Conservation (phyloP, 805 yeast species). For the Tetrapisispora taiwanensis region DNA sequence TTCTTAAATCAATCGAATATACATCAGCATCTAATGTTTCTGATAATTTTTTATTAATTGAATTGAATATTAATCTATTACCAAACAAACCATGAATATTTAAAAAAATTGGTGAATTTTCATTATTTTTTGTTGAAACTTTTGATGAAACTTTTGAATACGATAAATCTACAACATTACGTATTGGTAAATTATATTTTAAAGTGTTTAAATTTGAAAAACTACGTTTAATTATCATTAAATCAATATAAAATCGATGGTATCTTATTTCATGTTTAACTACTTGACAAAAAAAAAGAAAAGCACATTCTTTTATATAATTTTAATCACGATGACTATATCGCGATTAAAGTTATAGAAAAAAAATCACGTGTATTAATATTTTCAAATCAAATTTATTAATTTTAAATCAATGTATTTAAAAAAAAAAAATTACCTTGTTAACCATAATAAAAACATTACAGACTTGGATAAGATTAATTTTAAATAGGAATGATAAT, state of each 20-base stretch:
- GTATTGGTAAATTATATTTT: not conserved
- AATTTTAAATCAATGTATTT: no score
- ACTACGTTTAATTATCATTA: not conserved
- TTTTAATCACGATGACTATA: no score
- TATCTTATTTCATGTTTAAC: no score
- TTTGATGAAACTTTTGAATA: not conserved
- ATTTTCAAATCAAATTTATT: no score
- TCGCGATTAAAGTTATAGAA: no score
- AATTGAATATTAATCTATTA: slow-evolving; percentile 34
- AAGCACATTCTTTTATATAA: no score
- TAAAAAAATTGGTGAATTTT: slow-evolving; percentile 35
- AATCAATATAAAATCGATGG: not conserved
- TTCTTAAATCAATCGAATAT: slow-evolving; percentile 41
- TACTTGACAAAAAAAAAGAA: no score
- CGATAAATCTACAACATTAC: not conserved
- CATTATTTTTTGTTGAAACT: not conserved
- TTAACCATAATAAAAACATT: no score
- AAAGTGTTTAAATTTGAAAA: not conserved
- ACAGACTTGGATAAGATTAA: no score
- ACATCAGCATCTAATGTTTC: slow-evolving; percentile 27
- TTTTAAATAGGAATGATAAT: no score
- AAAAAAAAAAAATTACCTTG: no score
- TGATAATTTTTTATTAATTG: slow-evolving; percentile 31
- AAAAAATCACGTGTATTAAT: no score
- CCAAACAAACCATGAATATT: slow-evolving; percentile 49